Percentiles rank a stretch among this genome's conserved stretches.
Conservation (phyloP, 2,329 filamentous ascomycete species). For the Pseudopithomyces maydicus region DNA sequence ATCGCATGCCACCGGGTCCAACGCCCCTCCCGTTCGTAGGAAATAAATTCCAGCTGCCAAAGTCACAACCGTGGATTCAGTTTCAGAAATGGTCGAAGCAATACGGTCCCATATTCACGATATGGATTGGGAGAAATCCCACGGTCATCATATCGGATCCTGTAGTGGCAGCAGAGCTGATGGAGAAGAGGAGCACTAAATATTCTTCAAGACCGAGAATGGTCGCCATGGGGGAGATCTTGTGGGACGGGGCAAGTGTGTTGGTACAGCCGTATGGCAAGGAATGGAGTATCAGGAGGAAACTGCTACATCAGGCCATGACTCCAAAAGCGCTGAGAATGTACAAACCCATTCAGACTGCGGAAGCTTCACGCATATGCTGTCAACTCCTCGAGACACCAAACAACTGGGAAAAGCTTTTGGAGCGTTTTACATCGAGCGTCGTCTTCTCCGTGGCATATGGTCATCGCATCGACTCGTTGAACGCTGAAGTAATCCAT, state of each 20-base stretch:
- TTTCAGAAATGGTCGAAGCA: constrained; percentile 51
- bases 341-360: constrained; percentile 56
- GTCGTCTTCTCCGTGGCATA: constrained; percentile 59
- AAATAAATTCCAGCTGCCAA: constrained; percentile 39
- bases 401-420: constrained; percentile 51
- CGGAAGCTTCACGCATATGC: constrained; percentile 54
- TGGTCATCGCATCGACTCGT: constrained; percentile 56
- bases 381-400: constrained; percentile 49
- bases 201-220: constrained; percentile 53
- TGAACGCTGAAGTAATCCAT: constrained; percentile 54
- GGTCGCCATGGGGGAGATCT: constrained; percentile 53
- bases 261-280: constrained; percentile 57
- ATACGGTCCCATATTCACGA: constrained; percentile 55
- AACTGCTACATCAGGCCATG: constrained; percentile 47
- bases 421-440: constrained; percentile 56
- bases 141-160: constrained; percentile 54
- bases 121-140: constrained; percentile 55
- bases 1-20: constrained; percentile 54
- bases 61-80: constrained; percentile 40
- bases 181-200: constrained; percentile 53
- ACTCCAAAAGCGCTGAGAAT: constrained; percentile 50
- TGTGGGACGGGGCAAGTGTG: constrained; percentile 51
- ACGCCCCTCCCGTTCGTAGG: constrained; percentile 53
- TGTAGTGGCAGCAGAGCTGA: constrained; percentile 49
- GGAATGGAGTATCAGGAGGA: constrained; percentile 51